These are phyloP conservation scores for Debaryomyces castellii DNA, from an alignment of 805 yeast species.

Conservation along the genomic window DNA sequence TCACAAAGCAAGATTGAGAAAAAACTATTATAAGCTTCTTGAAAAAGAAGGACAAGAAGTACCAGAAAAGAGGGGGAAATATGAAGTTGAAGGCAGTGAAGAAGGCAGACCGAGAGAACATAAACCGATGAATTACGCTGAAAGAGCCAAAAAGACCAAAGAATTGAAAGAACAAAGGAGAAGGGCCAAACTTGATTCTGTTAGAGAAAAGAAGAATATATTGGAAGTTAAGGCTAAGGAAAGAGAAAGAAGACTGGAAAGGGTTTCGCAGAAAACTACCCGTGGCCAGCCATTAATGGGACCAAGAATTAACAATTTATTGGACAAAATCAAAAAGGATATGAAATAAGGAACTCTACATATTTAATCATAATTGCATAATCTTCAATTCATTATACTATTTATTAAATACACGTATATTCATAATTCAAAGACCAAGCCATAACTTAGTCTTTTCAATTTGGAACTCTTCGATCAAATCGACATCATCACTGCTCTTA, in stretches of 20 bases:
- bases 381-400: not conserved
- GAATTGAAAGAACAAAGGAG: conserved; percentile 46
- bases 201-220: conserved; percentile 35
- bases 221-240: conserved; percentile 39
- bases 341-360: conserved; percentile 7
- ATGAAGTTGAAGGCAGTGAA: conserved; percentile 5
- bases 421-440: conserved; percentile 2
- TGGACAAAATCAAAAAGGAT: conserved; percentile 71
- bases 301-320: conserved; percentile 73
- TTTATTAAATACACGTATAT: not conserved
- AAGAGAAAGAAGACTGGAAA: conserved; percentile 43
- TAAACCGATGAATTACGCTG: conserved; percentile 42
- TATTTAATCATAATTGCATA: conserved; percentile 1
- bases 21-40: conserved; percentile 74
- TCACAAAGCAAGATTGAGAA: conserved; percentile 79
- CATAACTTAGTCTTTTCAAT: conserved; percentile 5
- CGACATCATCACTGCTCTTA: conserved; percentile 17
- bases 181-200: conserved; percentile 35
- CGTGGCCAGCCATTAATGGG: conserved; percentile 91
- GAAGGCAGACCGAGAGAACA: conserved; percentile 18
- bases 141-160: conserved; percentile 44
- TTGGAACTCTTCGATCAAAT: conserved; percentile 3
- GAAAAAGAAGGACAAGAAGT: conserved; percentile 59
- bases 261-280: conserved; percentile 51
- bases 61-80: conserved; percentile 13